These are phyloP conservation scores for Arthrobotrys sinensis DNA, from an alignment of 2,329 filamentous ascomycete genomes.

Conservation along the genomic window DNA sequence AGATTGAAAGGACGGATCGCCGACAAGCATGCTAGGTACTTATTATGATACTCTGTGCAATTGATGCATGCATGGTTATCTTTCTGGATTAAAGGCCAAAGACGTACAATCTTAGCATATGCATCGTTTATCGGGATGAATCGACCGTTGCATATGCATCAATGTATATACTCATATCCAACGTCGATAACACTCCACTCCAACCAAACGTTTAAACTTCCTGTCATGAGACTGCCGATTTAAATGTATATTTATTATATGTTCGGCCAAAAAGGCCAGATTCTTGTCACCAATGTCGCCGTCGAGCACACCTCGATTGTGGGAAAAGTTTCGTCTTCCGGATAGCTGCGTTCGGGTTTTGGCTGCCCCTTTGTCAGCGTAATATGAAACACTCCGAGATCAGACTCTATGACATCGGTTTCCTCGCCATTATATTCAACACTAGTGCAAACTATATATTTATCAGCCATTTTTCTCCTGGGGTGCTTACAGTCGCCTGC, in stretches of 20 bases:
- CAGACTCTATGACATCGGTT: not conserved
- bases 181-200: too few species aligned
- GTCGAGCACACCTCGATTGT: constrained; percentile 22
- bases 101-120: not conserved
- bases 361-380: constrained; percentile 20
- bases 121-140: not conserved
- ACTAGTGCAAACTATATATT: not conserved
- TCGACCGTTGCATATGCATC: too few species aligned
- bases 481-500: too few species aligned
- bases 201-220: not conserved
- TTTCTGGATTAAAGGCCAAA: not conserved
- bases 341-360: not conserved
- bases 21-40: not conserved
- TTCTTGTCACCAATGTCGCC: constrained; percentile 21
- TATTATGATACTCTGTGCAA: not conserved
- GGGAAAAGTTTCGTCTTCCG: not conserved
- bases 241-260: not conserved
- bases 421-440: not conserved
- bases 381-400: not conserved
- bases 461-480: not conserved
- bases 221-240: too few species aligned
- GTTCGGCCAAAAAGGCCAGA: constrained; percentile 27
- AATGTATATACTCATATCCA: too few species aligned
- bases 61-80: not conserved
- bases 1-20: constrained; percentile 4